Conservation (phyloP, 2,329 filamentous ascomycete genomes). For the Paraphoma sp. region DNA sequence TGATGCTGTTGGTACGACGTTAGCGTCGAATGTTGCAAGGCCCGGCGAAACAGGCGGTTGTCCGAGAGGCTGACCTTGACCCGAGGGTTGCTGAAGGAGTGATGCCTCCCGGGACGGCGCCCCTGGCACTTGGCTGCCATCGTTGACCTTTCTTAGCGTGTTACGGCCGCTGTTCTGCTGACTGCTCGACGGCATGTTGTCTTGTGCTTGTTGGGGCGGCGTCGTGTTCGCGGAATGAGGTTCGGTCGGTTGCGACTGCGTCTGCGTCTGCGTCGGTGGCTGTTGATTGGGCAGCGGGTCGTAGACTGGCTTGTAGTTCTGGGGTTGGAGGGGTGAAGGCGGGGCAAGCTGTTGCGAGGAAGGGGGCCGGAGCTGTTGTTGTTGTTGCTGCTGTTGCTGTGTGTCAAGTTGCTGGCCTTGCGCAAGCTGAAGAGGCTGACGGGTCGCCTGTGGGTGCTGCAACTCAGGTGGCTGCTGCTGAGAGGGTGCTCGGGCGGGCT, state of each 20-base stretch:
- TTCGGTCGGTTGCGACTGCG: conserved; percentile 30
- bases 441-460: conserved; percentile 39
- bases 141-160: conserved; percentile 44
- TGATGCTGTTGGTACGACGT: conserved; percentile 53
- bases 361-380: conserved; percentile 41
- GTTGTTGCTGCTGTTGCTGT: conserved; percentile 38
- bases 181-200: conserved; percentile 40
- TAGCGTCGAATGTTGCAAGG: conserved; percentile 53
- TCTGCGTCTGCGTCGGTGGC: conserved; percentile 21
- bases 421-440: conserved; percentile 38
- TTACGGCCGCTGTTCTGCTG: conserved; percentile 30
- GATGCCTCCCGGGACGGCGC: conserved; percentile 44
- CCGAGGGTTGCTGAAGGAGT: conserved; percentile 41
- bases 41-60: conserved; percentile 46
- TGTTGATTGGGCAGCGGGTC: conserved; percentile 38
- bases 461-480: conserved; percentile 43
- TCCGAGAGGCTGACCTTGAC: conserved; percentile 46
- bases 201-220: conserved; percentile 38
- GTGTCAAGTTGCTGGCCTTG: conserved; percentile 34
- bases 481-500: conserved; percentile 30
- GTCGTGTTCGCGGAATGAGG: conserved; percentile 35
- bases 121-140: conserved; percentile 37
- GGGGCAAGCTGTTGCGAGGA: conserved; percentile 44
- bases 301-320: conserved; percentile 38
- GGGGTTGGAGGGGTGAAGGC: conserved; percentile 43